These are phyloP conservation scores for Petunia axillaris DNA, from an alignment of 257 asterid genomes.

Conservation along the genomic window DNA sequence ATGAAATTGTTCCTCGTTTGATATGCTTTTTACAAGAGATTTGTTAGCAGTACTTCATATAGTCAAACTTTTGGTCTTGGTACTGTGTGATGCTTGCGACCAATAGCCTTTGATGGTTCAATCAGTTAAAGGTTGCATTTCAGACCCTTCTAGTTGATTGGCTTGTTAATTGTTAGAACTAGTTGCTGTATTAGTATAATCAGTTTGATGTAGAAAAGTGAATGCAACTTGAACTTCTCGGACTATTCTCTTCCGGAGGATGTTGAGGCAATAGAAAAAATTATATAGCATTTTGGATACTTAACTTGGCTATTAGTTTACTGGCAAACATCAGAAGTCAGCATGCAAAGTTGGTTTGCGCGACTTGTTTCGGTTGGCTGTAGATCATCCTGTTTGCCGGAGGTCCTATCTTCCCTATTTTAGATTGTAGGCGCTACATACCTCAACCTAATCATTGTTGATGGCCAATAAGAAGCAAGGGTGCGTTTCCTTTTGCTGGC, in stretches of 20 bases:
- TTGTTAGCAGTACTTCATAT: background rate
- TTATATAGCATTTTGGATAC: background rate
- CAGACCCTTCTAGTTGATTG: background rate
- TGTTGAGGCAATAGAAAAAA: background rate
- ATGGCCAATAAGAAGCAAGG: background rate
- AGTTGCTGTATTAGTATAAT: background rate
- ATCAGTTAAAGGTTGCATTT: background rate
- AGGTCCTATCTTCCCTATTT: background rate
- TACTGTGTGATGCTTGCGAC: constrained; percentile 8
- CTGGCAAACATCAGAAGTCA: background rate
- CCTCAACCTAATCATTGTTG: background rate
- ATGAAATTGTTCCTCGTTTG: background rate
- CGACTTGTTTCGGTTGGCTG: background rate
- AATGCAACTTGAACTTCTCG: background rate
- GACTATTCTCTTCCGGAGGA: background rate
- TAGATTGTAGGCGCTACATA: background rate
- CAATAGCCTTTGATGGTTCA: background rate
- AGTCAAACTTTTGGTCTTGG: constrained; percentile 13
- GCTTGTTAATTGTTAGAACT: background rate
- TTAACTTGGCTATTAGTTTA: background rate
- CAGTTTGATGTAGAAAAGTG: background rate
- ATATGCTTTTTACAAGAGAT: background rate
- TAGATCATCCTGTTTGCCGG: background rate
- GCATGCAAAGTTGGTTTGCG: background rate
- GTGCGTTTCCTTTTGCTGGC: background rate